Percentiles rank a stretch among this genome's conserved stretches.
Conservation (phyloP, 2,329 filamentous ascomycete genomes). For the Ramichloridium luteum region DNA sequence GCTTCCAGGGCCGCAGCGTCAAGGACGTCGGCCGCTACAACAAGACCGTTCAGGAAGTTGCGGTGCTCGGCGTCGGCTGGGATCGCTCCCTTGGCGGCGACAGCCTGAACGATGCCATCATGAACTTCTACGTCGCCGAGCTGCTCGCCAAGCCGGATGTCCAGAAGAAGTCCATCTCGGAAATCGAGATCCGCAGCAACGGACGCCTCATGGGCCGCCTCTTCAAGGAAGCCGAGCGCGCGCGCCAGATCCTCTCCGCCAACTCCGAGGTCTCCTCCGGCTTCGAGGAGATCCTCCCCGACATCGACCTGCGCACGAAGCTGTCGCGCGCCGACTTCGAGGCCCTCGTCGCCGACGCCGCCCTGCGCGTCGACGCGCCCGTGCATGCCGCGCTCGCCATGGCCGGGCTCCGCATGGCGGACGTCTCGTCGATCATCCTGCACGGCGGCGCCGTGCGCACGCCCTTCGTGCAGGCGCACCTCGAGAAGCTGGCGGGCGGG, state of each 20-base stretch:
- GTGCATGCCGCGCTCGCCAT: slow-evolving; percentile 62
- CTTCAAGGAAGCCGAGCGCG: slow-evolving; percentile 79
- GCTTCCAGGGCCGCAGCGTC: slow-evolving; percentile 76
- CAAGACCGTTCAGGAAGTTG: slow-evolving; percentile 94
- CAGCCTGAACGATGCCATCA: slow-evolving; percentile 71
- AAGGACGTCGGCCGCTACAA: slow-evolving; percentile 91
- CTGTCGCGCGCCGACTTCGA: slow-evolving; percentile 71
- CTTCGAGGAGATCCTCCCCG: slow-evolving; percentile 84
- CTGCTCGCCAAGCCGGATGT: slow-evolving; percentile 56
- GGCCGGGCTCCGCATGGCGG: slow-evolving; percentile 58
- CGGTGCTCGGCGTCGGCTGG: slow-evolving; percentile 76
- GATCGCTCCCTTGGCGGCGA: slow-evolving; percentile 85
- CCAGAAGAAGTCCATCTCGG: slow-evolving; percentile 51
- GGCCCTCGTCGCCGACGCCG: slow-evolving; percentile 56
- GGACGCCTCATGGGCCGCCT: slow-evolving; percentile 80
- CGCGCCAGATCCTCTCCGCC: slow-evolving; percentile 83
- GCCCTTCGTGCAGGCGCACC: slow-evolving; percentile 81
- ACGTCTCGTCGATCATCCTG: slow-evolving; percentile 82
- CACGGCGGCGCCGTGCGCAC: slow-evolving; percentile 84
- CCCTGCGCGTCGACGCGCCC: slow-evolving; percentile 54
- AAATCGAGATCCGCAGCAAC: slow-evolving; percentile 55
- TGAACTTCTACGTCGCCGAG: slow-evolving; percentile 75
- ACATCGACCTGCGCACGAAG: slow-evolving; percentile 89
- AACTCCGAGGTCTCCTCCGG: slow-evolving; percentile 69
- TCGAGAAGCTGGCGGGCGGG: slow-evolving; percentile 62